A percentile compares a stretch with the other conserved stretches of the same genome.
These are phyloP conservation scores for Pichia gijzeniarum DNA, from an alignment of 805 yeast genomes.

Conservation along the genomic window DNA sequence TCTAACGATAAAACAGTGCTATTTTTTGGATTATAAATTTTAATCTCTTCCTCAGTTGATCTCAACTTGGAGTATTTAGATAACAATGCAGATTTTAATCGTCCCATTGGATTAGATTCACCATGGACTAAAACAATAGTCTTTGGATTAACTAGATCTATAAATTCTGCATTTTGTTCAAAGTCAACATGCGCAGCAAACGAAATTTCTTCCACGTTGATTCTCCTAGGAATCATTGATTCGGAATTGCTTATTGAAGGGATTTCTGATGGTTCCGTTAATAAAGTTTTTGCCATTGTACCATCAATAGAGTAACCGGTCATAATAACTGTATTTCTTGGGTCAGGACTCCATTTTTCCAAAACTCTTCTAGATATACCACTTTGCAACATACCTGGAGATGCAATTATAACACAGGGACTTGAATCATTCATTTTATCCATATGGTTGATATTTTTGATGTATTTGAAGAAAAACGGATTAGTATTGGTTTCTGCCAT, in stretches of 20 bases:
- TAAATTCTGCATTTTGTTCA: constrained; percentile 86
- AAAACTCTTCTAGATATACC: constrained; percentile 88
- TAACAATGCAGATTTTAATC: constrained; percentile 84
- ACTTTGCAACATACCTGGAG: constrained; percentile 97
- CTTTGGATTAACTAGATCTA: constrained; percentile 78
- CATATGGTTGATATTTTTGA: constrained; percentile 69
- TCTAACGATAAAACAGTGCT: constrained; percentile 72
- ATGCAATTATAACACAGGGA: constrained; percentile 92
- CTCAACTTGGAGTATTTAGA: constrained; percentile 78
- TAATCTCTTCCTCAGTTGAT: constrained; percentile 84
- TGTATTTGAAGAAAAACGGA: constrained; percentile 85
- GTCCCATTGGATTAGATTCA: constrained; percentile 97
- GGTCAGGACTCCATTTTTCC: constrained; percentile 97
- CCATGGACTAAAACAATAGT: constrained; percentile 93
- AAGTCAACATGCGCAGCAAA: constrained; percentile 99
- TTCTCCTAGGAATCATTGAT: constrained; percentile 74
- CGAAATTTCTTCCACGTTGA: constrained; percentile 86
- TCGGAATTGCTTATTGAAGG: constrained; percentile 82
- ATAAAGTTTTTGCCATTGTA: constrained; percentile 86
- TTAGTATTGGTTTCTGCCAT: constrained; percentile 74
- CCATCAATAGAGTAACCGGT: constrained; percentile 99
- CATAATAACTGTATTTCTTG: constrained; percentile 76
- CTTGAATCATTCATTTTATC: constrained; percentile 89
- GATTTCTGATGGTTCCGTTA: constrained; percentile 86
- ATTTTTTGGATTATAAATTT: constrained; percentile 87